Conservation (phyloP, 2,329 filamentous ascomycete genomes). For the Apiospora marii region DNA sequence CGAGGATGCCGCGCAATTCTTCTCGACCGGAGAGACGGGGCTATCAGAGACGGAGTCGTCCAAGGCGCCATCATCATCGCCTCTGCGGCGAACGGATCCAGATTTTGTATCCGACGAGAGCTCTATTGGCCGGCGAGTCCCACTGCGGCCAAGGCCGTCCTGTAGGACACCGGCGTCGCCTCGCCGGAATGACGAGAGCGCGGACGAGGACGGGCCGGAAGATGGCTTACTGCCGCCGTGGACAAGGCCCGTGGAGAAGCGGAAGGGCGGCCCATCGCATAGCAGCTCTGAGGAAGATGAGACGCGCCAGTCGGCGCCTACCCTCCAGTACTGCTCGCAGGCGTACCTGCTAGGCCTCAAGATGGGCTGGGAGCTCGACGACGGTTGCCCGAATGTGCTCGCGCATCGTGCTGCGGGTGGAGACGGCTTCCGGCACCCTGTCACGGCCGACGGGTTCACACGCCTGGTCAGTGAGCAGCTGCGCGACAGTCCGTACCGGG, state of each 20-base stretch:
- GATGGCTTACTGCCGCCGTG: too few relatives aligned
- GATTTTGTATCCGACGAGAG: conserved; percentile 24
- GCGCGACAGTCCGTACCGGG: neutral
- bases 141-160: conserved; percentile 26
- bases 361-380: too few relatives aligned
- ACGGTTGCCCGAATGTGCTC: too few relatives aligned
- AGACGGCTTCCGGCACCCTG: too few relatives aligned
- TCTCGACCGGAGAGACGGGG: neutral
- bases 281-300: too few relatives aligned
- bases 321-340: conserved; percentile 34
- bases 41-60: conserved; percentile 20
- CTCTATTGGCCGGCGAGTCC: conserved; percentile 15
- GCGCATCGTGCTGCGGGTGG: too few relatives aligned
- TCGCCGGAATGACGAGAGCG: conserved; percentile 22
- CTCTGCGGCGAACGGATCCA: conserved; percentile 22
- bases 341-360: too few relatives aligned
- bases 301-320: conserved; percentile 29
- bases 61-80: conserved; percentile 24
- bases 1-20: conserved; percentile 29
- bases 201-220: conserved; percentile 28
- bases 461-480: neutral
- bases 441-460: neutral
- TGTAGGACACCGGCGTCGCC: conserved; percentile 21
- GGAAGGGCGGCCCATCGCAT: too few relatives aligned
- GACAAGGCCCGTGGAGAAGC: too few relatives aligned